These are phyloP conservation scores for Scheffersomyces amazonensis DNA, from an alignment of 805 yeast species.

Conservation along the genomic window DNA sequence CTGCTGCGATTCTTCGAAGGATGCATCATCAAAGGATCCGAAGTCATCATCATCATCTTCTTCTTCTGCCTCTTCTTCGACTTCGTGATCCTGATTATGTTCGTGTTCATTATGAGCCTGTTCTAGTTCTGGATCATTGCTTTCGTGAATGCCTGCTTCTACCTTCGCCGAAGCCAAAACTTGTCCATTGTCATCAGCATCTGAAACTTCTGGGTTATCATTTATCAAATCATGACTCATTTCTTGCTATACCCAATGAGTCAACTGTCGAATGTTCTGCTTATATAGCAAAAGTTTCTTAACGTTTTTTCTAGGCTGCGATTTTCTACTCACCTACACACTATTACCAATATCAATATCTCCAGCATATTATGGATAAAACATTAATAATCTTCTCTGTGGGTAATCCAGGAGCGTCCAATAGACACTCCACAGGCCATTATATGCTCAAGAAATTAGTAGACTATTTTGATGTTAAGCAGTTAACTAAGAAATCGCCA, in stretches of 20 bases:
- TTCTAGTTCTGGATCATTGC: no score
- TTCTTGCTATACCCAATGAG: no score
- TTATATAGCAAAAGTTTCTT: no score
- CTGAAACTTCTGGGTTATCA: no score
- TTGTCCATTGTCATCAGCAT: neutral
- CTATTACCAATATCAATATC: neutral
- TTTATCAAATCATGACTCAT: no score
- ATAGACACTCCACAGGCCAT: conserved; percentile 42
- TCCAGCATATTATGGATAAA: neutral
- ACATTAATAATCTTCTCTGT: conserved; percentile 21
- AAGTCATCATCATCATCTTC: conserved; percentile 35
- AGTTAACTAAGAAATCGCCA: conserved; percentile 22
- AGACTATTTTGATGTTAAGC: conserved; percentile 23
- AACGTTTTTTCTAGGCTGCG: no score
- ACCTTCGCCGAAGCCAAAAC: neutral
- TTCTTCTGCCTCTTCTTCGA: conserved; percentile 8
- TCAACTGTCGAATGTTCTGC: no score
- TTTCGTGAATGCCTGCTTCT: neutral
- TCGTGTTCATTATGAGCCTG: no score
- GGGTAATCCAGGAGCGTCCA: conserved; percentile 40
- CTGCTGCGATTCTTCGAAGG: conserved; percentile 20
- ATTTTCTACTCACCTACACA: neutral
- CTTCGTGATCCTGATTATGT: no score
- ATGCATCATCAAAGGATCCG: conserved; percentile 37
- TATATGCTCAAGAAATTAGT: conserved; percentile 24